Conservation (phyloP, 306 rosid species). For the Rosa chinensis region DNA sequence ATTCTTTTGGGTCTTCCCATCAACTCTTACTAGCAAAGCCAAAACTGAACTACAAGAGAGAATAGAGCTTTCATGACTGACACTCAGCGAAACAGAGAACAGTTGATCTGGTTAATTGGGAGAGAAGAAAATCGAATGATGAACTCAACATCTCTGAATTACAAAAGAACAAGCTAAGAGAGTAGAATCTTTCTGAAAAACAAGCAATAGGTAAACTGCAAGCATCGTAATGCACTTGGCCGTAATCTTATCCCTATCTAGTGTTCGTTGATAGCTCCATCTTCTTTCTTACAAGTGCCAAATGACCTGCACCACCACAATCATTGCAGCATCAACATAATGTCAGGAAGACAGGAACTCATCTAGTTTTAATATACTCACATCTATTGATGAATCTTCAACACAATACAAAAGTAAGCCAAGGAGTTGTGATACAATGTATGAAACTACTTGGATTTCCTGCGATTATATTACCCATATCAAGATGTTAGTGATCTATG, state of each 20-base stretch:
- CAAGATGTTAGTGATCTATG: too few relatives aligned
- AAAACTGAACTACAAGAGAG: neutral
- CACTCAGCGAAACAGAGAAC: neutral
- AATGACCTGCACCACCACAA: slow-evolving; percentile 3
- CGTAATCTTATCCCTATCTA: neutral
- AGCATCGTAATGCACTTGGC: neutral
- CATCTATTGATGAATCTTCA: neutral
- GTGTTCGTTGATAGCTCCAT: neutral
- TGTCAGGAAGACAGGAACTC: neutral
- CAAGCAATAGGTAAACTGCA: neutral
- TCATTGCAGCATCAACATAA: neutral
- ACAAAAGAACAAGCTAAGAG: neutral
- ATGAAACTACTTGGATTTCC: neutral
- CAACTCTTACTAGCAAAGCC: too few relatives aligned
- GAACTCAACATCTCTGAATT: neutral
- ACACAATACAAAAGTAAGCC: neutral
- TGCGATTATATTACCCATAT: too few relatives aligned
- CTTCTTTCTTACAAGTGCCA: neutral
- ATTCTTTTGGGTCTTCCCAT: too few relatives aligned
- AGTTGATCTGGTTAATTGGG: neutral
- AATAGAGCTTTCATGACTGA: neutral
- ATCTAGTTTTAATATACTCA: neutral
- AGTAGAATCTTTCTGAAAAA: neutral
- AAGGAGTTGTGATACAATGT: too few relatives aligned
- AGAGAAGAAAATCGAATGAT: neutral